phyloP scores from a whole-genome alignment of 768 basidiomycete genomes.

The Leccinum rimulosum region DNA sequence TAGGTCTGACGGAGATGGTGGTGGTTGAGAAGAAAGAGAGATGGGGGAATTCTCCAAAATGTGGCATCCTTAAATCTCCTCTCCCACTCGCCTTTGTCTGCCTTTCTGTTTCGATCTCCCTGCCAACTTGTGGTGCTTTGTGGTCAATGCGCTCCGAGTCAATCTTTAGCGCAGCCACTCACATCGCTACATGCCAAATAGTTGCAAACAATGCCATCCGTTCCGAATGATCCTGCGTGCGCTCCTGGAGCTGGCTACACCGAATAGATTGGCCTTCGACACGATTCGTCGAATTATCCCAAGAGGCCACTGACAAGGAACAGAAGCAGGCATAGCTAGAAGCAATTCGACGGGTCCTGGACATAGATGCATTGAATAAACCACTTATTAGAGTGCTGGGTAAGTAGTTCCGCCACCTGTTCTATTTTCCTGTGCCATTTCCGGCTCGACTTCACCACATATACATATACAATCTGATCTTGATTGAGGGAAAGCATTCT shows the following conservation, averaged over 20 bases:
- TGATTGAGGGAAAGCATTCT: neutral
- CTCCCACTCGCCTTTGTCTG: neutral
- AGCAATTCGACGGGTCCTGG: neutral
- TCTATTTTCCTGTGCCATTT: too few relatives aligned
- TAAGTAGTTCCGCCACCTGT: neutral
- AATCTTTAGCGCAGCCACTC: neutral
- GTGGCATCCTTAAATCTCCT: slow-evolving; percentile 15
- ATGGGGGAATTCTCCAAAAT: slow-evolving; percentile 2
- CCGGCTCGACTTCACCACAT: too few relatives aligned
- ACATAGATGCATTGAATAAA: neutral
- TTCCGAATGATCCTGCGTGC: too few relatives aligned
- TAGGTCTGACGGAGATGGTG: slow-evolving; percentile 14
- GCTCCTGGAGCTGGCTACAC: too few relatives aligned
- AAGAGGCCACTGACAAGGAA: neutral
- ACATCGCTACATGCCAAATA: slow-evolving; percentile 23
- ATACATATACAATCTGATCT: neutral
- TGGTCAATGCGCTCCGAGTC: slow-evolving; percentile 25
- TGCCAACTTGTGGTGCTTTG: slow-evolving; percentile 24
- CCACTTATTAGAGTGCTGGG: neutral
- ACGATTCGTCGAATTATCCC: neutral
- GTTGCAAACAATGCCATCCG: slow-evolving; percentile 15
- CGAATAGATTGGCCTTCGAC: neutral
- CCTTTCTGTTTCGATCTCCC: slow-evolving; percentile 16
- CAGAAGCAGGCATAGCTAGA: neutral
- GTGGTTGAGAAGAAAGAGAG: slow-evolving; percentile 18